Conservation (phyloP, 1,284 basidiomycete genomes). For the Malassezia furfur region DNA sequence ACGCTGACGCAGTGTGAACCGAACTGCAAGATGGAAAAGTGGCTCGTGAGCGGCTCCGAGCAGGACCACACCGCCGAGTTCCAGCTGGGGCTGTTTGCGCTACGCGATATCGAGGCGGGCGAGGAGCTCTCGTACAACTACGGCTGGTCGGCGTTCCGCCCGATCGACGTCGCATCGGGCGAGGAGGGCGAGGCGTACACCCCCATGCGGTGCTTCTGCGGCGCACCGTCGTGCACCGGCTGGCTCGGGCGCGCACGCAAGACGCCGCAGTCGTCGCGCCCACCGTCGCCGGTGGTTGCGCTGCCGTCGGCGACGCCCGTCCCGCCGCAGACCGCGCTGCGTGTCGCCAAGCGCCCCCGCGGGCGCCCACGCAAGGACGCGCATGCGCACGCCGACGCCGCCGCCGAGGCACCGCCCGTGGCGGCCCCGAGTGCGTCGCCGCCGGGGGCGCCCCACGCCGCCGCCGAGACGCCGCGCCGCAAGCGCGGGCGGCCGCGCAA, state of each 20-base stretch:
- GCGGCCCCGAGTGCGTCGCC: background rate
- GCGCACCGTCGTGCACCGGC: conserved; percentile 31
- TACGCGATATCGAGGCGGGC: conserved; percentile 35
- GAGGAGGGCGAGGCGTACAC: conserved; percentile 8
- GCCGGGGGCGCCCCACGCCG: background rate
- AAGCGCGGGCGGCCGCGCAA: too few relatives aligned
- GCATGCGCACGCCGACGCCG: background rate
- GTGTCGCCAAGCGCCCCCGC: background rate
- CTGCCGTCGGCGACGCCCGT: too few relatives aligned
- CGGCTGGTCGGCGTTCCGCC: conserved; percentile 33
- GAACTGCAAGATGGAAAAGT: conserved; percentile 41
- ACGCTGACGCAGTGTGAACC: conserved; percentile 27
- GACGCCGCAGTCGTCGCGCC: background rate
- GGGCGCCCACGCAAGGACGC: background rate
- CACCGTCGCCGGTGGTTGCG: too few relatives aligned
- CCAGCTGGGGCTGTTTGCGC: conserved; percentile 39
- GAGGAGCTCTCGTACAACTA: conserved; percentile 45
- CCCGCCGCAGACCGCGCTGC: background rate
- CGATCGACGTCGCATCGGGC: conserved; percentile 19
- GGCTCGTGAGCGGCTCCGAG: conserved; percentile 37
- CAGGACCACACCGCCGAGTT: conserved; percentile 36
- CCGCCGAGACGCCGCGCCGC: too few relatives aligned
- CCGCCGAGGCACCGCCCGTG: background rate
- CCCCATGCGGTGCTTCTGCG: conserved; percentile 28
- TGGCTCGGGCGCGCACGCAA: conserved; percentile 21